Evolutionary conservation across 1,284 basidiomycete genomes (phyloP).

Genomic region (Ganoderma resinaceum): DNA sequence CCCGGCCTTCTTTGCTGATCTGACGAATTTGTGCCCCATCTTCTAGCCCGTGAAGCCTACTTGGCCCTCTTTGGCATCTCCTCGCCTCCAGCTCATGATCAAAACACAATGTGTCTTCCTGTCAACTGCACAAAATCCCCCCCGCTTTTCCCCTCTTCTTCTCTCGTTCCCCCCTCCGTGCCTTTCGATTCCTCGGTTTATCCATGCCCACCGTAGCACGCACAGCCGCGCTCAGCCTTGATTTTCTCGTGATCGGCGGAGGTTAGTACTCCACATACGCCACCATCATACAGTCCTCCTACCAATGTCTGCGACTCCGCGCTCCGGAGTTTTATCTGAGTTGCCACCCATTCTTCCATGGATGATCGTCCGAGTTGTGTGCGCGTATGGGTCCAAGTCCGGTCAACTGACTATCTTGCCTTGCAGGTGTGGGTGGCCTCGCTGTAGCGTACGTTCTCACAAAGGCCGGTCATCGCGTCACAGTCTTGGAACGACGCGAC

Average conservation of each 20-base stretch:
- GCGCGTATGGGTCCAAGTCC: constrained; percentile 13
- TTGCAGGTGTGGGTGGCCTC: constrained; percentile 49
- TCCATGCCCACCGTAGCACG: constrained; percentile 27
- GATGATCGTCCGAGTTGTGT: constrained; percentile 5
- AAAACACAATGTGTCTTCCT: constrained; percentile 2
- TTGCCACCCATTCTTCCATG: neutral
- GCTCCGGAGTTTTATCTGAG: neutral
- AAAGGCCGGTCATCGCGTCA: constrained; percentile 57
- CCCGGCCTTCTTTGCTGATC: neutral
- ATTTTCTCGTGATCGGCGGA: constrained; percentile 36
- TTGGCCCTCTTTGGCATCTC: constrained; percentile 14
- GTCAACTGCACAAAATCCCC: constrained; percentile 13
- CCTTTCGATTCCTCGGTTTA: constrained; percentile 9
- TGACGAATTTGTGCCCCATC: constrained; percentile 3
- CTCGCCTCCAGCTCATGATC: neutral
- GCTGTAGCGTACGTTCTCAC: constrained; percentile 57
- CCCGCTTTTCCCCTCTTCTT: constrained; percentile 4
- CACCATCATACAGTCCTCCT: constrained; percentile 3
- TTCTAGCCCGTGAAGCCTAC: constrained; percentile 13
- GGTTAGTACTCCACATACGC: constrained; percentile 25
- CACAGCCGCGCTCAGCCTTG: constrained; percentile 25
- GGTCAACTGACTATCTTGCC: neutral
- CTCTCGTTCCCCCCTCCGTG: constrained; percentile 5
- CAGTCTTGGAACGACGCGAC: constrained; percentile 52
- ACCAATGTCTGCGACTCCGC: neutral